Evolutionary conservation across 768 basidiomycete species (phyloP), one percentile per base, ranked within the genome.

Genomic region (Mycena rebaudengoi): DNA sequence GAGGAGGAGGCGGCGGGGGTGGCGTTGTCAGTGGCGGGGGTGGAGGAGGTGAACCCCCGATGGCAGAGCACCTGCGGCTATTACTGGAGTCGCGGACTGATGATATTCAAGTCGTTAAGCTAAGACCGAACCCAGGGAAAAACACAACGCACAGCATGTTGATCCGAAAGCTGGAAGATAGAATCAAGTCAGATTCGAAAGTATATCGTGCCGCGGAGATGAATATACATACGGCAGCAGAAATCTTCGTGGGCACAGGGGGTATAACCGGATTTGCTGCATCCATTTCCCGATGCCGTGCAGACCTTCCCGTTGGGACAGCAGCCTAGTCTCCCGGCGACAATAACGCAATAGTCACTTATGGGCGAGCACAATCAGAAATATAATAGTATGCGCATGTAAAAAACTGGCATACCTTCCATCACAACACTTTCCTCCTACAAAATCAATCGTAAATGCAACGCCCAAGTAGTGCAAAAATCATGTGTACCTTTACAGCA

Each of bases 231-330:
- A 57, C 55, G 55, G 25, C 55, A 57, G 21, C 55, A 57, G 32
- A 46, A 57, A 57, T 57, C 23, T 1, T 57, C 55, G 21, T 57
- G 35, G 43, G 44, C n/a, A 25, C 55, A 57, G 28, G 55, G 55
- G 7, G 37, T 33, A 37, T 45, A 57, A 3, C 55, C 55, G 8
- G 55, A 8, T n/a, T 7, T 37, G 21, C 46, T 35, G 23, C 55
- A 57, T 21, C 26, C 23, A 20, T 28, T 18, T 13, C 32, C 35
- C 10, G 16, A 33, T 8, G 32, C 43, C 3, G 55, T 26, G 23
- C 55, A 57, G 23, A 46, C 32, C 33, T 46, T 46, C 5, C 44
- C 44, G 18, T 6, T 57, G 2, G 32, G 44, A 39, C 55, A 57
- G 21, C 55, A 57, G 7, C 55, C 55, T 16, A 39, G 40, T 16